These are phyloP conservation scores for Umbilicus rupestris DNA, from an alignment of 164 flowering plant genomes.

Conservation along the genomic window DNA sequence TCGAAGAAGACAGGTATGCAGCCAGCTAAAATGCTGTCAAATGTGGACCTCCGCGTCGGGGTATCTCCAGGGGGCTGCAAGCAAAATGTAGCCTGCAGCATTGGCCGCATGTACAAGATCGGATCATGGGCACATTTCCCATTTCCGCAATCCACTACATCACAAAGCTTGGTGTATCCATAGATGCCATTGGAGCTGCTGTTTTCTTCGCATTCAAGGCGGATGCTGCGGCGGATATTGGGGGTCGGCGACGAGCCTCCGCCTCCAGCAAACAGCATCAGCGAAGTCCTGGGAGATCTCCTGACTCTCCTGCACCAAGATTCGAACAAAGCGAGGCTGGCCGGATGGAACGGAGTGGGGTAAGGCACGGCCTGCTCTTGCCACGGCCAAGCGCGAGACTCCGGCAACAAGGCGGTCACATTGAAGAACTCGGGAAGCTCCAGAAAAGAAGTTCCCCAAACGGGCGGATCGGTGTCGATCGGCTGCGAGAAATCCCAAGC, in stretches of 20 bases:
- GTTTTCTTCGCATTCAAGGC: slow-evolving; percentile 50
- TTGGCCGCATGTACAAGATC: slow-evolving; percentile 68
- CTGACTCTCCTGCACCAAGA: slow-evolving; percentile 56
- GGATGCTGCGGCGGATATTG: slow-evolving; percentile 68
- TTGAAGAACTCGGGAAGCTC: slow-evolving; percentile 69
- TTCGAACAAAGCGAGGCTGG: slow-evolving; percentile 32
- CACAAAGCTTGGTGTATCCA: slow-evolving; percentile 33
- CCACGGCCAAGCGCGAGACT: slow-evolving; percentile 78
- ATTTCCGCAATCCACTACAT: slow-evolving; percentile 74
- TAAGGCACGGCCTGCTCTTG: slow-evolving; percentile 88
- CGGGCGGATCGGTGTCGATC: slow-evolving; percentile 33
- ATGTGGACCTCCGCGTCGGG: slow-evolving; percentile 78
- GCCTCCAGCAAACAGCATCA: slow-evolving; percentile 84
- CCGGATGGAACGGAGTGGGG: slow-evolving; percentile 87
- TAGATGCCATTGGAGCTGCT: not conserved
- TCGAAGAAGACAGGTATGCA: slow-evolving; percentile 98
- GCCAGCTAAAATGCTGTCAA: slow-evolving; percentile 75
- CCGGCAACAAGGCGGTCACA: slow-evolving; percentile 60
- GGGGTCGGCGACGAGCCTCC: slow-evolving; percentile 56
- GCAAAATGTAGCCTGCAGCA: slow-evolving; percentile 75
- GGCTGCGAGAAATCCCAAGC: slow-evolving; percentile 93
- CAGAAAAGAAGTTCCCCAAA: slow-evolving; percentile 86
- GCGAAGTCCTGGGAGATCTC: slow-evolving; percentile 36
- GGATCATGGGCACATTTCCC: slow-evolving; percentile 91
- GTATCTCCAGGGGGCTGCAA: slow-evolving; percentile 98